Conservation (phyloP, 2,329 filamentous ascomycete genomes). For the Lachnellula occidentalis region DNA sequence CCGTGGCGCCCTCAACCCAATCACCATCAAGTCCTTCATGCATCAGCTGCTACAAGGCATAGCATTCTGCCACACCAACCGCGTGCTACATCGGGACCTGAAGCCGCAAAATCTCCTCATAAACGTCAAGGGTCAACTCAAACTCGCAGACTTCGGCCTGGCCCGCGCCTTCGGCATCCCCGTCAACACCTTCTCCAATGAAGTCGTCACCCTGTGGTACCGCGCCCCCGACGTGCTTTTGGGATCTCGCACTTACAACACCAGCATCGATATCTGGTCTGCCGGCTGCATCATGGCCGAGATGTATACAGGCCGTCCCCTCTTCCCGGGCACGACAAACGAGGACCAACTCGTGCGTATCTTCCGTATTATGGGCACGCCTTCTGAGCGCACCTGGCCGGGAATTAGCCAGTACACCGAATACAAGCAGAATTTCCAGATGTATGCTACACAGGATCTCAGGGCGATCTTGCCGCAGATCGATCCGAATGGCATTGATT, state of each 20-base stretch:
- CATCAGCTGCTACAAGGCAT: constrained; percentile 93
- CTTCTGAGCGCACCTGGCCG: constrained; percentile 91
- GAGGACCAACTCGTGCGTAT: constrained; percentile 97
- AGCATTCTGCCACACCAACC: constrained; percentile 96
- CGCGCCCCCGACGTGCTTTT: constrained; percentile 92
- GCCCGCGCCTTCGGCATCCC: constrained; percentile 94
- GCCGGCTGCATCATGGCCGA: constrained; percentile 99
- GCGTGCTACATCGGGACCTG: constrained; percentile 89
- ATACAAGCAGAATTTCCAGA: constrained; percentile 92
- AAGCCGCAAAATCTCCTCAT: constrained; percentile 97
- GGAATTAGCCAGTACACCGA: constrained; percentile 94
- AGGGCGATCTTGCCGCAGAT: constrained; percentile 84
- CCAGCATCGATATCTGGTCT: constrained; percentile 99
- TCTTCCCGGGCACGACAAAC: constrained; percentile 97
- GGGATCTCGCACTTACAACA: constrained; percentile 94
- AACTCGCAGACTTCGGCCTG: constrained; percentile 90
- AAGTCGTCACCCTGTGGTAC: constrained; percentile 97
- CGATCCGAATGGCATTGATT: constrained; percentile 78
- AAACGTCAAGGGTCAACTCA: constrained; percentile 83
- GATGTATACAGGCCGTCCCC: constrained; percentile 93
- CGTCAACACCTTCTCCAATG: constrained; percentile 96
- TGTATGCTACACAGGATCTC: constrained; percentile 89
- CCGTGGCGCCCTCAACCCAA: constrained; percentile 78
- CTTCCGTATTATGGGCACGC: constrained; percentile 97
- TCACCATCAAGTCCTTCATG: constrained; percentile 98